These are phyloP conservation scores for Plasmopara halstedii DNA, from an alignment of 352 stramenopile species.

Conservation along the genomic window DNA sequence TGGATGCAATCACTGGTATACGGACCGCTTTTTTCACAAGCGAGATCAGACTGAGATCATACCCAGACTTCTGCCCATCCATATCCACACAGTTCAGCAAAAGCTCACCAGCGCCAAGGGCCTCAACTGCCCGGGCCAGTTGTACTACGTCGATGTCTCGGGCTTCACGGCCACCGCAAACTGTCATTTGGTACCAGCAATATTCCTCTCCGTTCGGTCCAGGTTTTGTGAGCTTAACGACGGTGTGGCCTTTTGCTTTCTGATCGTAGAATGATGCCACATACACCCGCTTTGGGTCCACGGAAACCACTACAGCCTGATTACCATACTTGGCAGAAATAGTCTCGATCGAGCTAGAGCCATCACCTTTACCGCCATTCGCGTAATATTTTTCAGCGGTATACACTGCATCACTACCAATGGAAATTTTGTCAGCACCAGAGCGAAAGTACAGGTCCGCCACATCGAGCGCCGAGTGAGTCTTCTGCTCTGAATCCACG, in stretches of 20 bases:
- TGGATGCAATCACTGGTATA: slow-evolving; percentile 97
- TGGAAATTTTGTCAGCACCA: slow-evolving; percentile 97
- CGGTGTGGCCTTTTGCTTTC: slow-evolving; percentile 43
- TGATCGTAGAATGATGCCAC: slow-evolving; percentile 69
- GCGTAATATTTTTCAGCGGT: slow-evolving; percentile 88
- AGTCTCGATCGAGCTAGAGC: slow-evolving; percentile 91
- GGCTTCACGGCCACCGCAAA: slow-evolving; percentile 92
- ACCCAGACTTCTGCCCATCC: slow-evolving; percentile 94
- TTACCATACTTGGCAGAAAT: slow-evolving; percentile 95
- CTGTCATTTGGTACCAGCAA: slow-evolving; percentile 98
- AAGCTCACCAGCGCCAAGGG: slow-evolving; percentile 94
- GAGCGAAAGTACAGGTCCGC: slow-evolving; percentile 95
- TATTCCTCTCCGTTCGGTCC: slow-evolving; percentile 91
- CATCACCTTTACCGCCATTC: slow-evolving; percentile 56
- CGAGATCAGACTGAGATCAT: slow-evolving; percentile 54
- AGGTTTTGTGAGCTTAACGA: slow-evolving; percentile 65
- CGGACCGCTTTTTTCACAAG: slow-evolving; percentile 83
- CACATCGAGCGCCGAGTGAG: slow-evolving; percentile 92
- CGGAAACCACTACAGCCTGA: slow-evolving; percentile 96
- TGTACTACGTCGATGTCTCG: slow-evolving; percentile 83
- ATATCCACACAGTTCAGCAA: slow-evolving; percentile 99
- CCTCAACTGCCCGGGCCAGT: slow-evolving; percentile 83
- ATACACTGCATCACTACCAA: slow-evolving; percentile 95
- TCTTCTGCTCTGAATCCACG: slow-evolving; percentile 82
- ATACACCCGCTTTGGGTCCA: slow-evolving; percentile 92